A percentile compares a stretch with the other conserved stretches of the same genome.
phyloP scores from a whole-genome alignment of 352 stramenopile species.

The Globisporangium parvum region DNA sequence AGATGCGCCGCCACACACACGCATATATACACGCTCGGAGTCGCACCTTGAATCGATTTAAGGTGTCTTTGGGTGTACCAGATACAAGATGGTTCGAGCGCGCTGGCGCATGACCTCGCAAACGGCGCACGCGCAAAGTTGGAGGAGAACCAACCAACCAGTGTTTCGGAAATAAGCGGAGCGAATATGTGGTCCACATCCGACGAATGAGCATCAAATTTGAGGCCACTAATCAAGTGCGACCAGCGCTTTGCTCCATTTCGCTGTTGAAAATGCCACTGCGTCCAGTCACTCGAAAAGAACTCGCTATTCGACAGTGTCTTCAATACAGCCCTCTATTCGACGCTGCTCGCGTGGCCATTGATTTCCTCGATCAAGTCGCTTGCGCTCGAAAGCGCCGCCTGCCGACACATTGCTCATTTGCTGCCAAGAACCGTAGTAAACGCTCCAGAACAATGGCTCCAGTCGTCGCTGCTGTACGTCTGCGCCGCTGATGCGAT shows the following conservation, averaged over 20 bases:
- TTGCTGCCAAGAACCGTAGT: slow-evolving; percentile 24
- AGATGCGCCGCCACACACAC: not conserved
- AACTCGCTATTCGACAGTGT: no score
- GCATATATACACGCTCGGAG: slow-evolving; percentile 2
- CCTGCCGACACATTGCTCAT: slow-evolving; percentile 13
- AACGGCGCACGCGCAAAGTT: not conserved
- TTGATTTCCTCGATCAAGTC: not conserved
- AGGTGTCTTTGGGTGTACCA: slow-evolving; percentile 84
- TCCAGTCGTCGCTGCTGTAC: slow-evolving; percentile 25
- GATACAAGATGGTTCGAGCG: slow-evolving; percentile 83
- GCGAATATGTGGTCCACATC: no score
- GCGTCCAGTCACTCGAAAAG: no score
- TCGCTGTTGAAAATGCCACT: slow-evolving; percentile 3
- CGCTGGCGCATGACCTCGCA: not conserved
- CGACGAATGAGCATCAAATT: slow-evolving; percentile 9
- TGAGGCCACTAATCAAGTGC: not conserved
- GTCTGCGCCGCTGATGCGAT: slow-evolving; percentile 1
- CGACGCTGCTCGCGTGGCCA: no score
- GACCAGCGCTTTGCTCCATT: not conserved
- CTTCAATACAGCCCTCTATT: no score
- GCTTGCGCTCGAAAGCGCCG: not conserved
- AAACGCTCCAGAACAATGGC: slow-evolving; percentile 37
- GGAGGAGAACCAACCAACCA: slow-evolving; percentile 35
- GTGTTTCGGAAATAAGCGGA: not conserved
- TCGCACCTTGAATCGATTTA: slow-evolving; percentile 91